Conservation (phyloP, 805 yeast species). For the Candida railenensis region DNA sequence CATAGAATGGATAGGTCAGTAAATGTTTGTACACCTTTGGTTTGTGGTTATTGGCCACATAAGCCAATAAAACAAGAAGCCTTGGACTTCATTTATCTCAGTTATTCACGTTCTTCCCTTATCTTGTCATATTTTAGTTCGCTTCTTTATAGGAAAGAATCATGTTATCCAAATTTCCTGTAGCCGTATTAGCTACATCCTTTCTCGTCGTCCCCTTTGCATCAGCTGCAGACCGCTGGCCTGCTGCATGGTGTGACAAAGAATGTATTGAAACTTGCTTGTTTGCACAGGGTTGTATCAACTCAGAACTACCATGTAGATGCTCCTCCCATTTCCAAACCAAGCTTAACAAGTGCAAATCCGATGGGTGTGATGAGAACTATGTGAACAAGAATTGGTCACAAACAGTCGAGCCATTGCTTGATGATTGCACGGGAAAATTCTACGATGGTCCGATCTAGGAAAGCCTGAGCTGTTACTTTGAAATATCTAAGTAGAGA, state of each 20-base stretch:
- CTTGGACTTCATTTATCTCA: too few species aligned
- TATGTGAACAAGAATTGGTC: conserved; percentile 9
- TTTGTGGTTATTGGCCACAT: too few species aligned
- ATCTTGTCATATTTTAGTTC: too few species aligned
- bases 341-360: conserved; percentile 7
- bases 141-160: too few species aligned
- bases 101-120: too few species aligned
- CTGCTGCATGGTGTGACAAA: conserved; percentile 16
- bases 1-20: too few species aligned
- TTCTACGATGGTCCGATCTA: conserved; percentile 7
- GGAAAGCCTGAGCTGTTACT: too few species aligned
- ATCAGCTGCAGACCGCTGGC: conserved; percentile 13
- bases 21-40: too few species aligned
- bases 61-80: too few species aligned
- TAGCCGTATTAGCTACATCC: neutral
- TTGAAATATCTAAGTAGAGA: neutral
- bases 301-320: conserved; percentile 4
- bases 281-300: conserved; percentile 14
- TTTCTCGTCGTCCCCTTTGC: neutral
- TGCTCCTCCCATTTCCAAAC: conserved; percentile 9
- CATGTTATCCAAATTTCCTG: neutral
- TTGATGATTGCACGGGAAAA: conserved; percentile 7
- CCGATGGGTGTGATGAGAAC: conserved; percentile 10
- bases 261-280: conserved; percentile 14
- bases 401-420: conserved; percentile 7